Evolutionary conservation across 2,329 filamentous ascomycete species (phyloP).

Genomic region (Aspergillus sp.): DNA sequence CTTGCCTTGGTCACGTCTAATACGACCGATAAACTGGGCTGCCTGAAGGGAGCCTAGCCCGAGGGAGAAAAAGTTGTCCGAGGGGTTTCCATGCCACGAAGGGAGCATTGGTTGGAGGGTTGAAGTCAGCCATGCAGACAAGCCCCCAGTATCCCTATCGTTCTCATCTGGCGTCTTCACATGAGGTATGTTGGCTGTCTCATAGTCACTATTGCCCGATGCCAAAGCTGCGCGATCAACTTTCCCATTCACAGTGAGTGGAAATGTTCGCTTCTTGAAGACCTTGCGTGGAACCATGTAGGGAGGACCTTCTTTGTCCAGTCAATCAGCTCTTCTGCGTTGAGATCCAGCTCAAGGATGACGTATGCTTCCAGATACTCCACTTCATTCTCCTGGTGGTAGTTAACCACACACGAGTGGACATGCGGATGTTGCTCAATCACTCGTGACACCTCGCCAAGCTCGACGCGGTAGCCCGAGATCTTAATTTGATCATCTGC

Average conservation of each 20-base stretch:
- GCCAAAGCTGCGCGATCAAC: conserved; percentile 38
- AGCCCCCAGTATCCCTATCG: neutral
- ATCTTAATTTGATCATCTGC: conserved; percentile 85
- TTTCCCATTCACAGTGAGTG: conserved; percentile 71
- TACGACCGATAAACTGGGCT: conserved; percentile 2
- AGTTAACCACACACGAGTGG: neutral
- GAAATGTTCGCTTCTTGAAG: conserved; percentile 57
- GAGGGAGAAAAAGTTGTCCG: conserved; percentile 2
- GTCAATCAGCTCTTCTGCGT: conserved; percentile 54
- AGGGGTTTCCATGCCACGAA: neutral
- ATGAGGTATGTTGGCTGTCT: neutral
- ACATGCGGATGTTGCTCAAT: conserved; percentile 38
- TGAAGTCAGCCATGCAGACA: neutral
- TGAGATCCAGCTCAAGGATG: neutral
- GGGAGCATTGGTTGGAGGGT: neutral
- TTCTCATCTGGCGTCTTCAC: neutral
- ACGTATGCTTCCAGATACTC: neutral
- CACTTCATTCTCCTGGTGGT: neutral
- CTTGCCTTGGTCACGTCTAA: neutral
- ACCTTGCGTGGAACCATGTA: conserved; percentile 66
- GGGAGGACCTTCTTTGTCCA: conserved; percentile 64
- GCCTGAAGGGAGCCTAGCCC: conserved; percentile 7
- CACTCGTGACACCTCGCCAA: conserved; percentile 80
- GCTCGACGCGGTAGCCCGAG: conserved; percentile 82
- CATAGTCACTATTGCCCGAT: neutral